A percentile compares a stretch with the other conserved stretches of the same genome.
phyloP scores from a whole-genome alignment of 495 filamentous ascomycete genomes.

The Penicillium nucicola region DNA sequence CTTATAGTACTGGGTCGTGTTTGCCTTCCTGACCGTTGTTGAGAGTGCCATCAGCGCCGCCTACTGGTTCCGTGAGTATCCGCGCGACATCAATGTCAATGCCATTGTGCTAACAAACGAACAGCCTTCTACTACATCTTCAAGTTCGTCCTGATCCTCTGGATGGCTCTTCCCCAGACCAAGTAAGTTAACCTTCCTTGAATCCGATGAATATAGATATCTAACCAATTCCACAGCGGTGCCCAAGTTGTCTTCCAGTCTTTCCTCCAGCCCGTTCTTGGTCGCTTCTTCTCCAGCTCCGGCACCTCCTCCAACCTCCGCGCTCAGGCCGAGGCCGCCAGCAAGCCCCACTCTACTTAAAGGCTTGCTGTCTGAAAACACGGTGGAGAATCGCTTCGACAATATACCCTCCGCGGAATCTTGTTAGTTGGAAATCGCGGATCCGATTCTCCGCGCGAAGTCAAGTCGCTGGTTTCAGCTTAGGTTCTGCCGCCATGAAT shows the following conservation, averaged over 20 bases:
- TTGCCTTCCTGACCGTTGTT: constrained; percentile 85
- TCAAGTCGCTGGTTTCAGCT: constrained; percentile 5
- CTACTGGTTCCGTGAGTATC: constrained; percentile 88
- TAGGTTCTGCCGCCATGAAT: constrained; percentile 6
- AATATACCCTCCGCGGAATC: constrained; percentile 6
- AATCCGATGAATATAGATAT: neutral
- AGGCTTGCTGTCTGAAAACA: neutral
- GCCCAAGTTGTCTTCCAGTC: constrained; percentile 96
- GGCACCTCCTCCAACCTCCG: constrained; percentile 87
- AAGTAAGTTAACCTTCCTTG: constrained; percentile 55
- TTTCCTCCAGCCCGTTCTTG: constrained; percentile 85
- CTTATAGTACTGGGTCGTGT: constrained; percentile 95
- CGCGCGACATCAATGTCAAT: neutral
- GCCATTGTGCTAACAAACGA: constrained; percentile 7
- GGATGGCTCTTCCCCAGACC: constrained; percentile 94
- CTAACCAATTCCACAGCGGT: constrained; percentile 58
- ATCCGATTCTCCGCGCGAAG: constrained; percentile 16
- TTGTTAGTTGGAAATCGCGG: constrained; percentile 6
- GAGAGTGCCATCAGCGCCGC: constrained; percentile 91
- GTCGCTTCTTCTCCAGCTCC: constrained; percentile 78
- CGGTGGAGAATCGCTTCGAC: constrained; percentile 20
- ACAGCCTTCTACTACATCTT: constrained; percentile 98
- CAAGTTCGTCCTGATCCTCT: constrained; percentile 95
- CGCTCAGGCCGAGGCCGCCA: constrained; percentile 78
- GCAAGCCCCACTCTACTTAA: constrained; percentile 45